A percentile compares a stretch with the other conserved stretches of the same genome.
phyloP scores from a whole-genome alignment of 371 early-diverging fungal species.

The Nematocida sp. region DNA sequence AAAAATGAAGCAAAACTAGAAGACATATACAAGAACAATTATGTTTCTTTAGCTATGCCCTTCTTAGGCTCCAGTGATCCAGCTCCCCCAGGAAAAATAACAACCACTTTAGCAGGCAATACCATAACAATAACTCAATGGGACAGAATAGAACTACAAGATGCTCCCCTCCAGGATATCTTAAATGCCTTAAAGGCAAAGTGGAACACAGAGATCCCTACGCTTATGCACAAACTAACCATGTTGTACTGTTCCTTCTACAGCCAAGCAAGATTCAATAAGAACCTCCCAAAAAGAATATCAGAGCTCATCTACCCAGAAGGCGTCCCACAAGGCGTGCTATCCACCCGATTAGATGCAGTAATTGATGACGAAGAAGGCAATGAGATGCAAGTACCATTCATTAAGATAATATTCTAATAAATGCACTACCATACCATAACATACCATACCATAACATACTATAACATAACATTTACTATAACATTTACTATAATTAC shows the following conservation, averaged over 20 bases:
- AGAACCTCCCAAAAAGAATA: constrained; percentile 26
- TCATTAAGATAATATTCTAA: constrained; percentile 25
- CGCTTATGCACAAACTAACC: constrained; percentile 82
- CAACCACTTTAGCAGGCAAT: constrained; percentile 71
- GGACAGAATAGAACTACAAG: constrained; percentile 86
- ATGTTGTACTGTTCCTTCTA: constrained; percentile 68
- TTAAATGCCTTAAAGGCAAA: constrained; percentile 76
- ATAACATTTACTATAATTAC: too few relatives aligned
- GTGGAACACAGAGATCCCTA: constrained; percentile 80
- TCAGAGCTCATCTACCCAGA: constrained; percentile 38
- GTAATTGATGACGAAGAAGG: constrained; percentile 47
- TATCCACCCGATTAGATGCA: constrained; percentile 28
- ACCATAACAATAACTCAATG: constrained; percentile 79
- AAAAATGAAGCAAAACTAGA: constrained; percentile 66
- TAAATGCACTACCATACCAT: too few relatives aligned
- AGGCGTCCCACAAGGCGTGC: constrained; percentile 34
- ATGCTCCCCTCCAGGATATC: constrained; percentile 80
- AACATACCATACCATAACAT: too few relatives aligned
- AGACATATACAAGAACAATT: constrained; percentile 83
- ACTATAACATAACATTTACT: too few relatives aligned
- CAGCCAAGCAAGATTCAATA: constrained; percentile 32
- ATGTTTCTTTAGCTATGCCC: constrained; percentile 93
- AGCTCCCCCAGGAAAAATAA: constrained; percentile 72
- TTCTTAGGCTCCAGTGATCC: constrained; percentile 97
- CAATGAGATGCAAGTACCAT: constrained; percentile 38